These are phyloP conservation scores for Curvularia sp. DNA, from an alignment of 2,329 filamentous ascomycete species.

Conservation along the genomic window DNA sequence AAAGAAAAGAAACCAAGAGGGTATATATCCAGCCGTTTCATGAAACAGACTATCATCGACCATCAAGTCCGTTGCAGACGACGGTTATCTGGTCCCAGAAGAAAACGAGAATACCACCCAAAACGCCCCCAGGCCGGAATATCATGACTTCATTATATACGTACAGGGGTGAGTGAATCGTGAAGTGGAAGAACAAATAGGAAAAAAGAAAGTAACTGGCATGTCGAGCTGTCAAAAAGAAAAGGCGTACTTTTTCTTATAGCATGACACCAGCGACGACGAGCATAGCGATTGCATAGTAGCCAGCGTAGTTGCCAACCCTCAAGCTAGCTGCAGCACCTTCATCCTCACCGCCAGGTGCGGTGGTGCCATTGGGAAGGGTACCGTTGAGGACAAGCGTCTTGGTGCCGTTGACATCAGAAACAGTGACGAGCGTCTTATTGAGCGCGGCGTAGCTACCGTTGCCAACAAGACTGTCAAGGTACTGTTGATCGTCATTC, in stretches of 20 bases:
- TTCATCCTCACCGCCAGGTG: constrained; percentile 45
- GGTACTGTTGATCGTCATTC: constrained; percentile 65
- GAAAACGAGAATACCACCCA: not conserved
- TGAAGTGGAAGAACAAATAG: not conserved
- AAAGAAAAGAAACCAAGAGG: not conserved
- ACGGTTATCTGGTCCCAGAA: not conserved
- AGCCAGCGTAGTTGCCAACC: constrained; percentile 46
- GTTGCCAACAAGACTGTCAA: constrained; percentile 65
- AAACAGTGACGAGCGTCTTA: constrained; percentile 67
- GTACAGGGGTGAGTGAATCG: not conserved
- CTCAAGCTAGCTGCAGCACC: constrained; percentile 30
- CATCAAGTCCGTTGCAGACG: not conserved
- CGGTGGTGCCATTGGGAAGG: constrained; percentile 65
- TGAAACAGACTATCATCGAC: not conserved
- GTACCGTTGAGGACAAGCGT: constrained; percentile 79
- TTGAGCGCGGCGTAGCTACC: constrained; percentile 66
- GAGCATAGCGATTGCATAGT: constrained; percentile 50
- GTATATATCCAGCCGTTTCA: not conserved
- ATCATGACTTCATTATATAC: constrained; percentile 12
- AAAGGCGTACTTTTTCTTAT: not conserved
- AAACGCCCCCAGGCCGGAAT: not conserved
- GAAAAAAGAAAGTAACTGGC: not conserved
- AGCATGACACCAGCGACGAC: constrained; percentile 42
- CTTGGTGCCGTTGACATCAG: constrained; percentile 66
- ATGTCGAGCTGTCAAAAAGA: not conserved